Evolutionary conservation across 768 basidiomycete species (phyloP).

Genomic region (Multifurca ochricompacta): DNA sequence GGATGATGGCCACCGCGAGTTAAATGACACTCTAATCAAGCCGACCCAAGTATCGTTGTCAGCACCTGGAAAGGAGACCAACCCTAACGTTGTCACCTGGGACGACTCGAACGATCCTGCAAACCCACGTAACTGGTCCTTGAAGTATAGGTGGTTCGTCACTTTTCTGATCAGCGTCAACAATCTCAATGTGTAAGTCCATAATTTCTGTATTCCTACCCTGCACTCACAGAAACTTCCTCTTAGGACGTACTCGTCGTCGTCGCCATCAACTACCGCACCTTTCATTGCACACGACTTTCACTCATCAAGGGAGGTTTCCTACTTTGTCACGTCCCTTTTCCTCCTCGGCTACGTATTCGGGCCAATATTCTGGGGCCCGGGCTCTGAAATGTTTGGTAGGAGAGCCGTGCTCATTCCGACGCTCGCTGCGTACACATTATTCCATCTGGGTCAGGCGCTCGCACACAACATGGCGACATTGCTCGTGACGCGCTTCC

Average conservation of each 20-base stretch:
- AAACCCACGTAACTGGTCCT: constrained; percentile 16
- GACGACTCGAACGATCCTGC: constrained; percentile 5
- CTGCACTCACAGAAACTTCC: not conserved
- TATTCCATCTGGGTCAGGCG: constrained; percentile 11
- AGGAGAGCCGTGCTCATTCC: constrained; percentile 13
- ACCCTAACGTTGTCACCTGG: constrained; percentile 8
- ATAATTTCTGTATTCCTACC: not conserved
- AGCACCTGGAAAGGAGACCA: not conserved
- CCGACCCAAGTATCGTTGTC: not conserved
- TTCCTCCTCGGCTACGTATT: constrained; percentile 14
- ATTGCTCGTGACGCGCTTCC: constrained; percentile 21
- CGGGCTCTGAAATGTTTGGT: constrained; percentile 18
- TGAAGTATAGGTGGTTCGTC: constrained; percentile 4
- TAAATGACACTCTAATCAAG: not conserved
- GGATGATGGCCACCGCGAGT: not conserved
- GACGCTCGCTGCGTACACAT: constrained; percentile 8
- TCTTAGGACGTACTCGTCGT: constrained; percentile 13
- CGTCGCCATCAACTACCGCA: not conserved
- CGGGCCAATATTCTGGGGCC: constrained; percentile 20
- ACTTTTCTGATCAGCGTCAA: not conserved
- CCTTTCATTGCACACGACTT: not conserved
- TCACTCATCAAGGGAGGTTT: not conserved
- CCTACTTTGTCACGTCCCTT: constrained; percentile 5
- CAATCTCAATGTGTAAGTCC: not conserved
- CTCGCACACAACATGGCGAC: constrained; percentile 13